Conservation (phyloP, 306 rosid genomes). For the Delonix regia region DNA sequence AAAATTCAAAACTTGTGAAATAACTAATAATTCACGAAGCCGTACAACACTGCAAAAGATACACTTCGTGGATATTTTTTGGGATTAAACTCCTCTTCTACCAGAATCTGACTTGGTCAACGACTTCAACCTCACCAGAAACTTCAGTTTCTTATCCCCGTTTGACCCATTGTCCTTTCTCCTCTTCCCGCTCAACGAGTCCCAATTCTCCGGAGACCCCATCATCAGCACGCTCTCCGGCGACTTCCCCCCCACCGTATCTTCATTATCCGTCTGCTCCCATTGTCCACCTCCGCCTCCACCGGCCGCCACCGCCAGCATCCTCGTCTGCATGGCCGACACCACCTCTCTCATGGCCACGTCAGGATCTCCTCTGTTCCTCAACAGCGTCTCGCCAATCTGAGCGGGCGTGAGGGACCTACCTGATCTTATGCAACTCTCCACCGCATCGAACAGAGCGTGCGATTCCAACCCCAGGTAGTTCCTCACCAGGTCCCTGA, state of each 20-base stretch:
- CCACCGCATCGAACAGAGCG: conserved; percentile 60
- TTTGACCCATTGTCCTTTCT: conserved; percentile 47
- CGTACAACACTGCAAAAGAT: background rate
- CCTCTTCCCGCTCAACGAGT: conserved; percentile 54
- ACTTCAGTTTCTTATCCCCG: conserved; percentile 64
- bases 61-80: background rate
- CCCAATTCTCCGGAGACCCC: conserved; percentile 88
- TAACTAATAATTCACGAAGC: background rate
- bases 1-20: background rate
- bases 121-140: conserved; percentile 79
- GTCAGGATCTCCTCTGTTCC: conserved; percentile 62
- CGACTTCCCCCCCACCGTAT: conserved; percentile 47
- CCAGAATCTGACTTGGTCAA: conserved; percentile 84
- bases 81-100: conserved; percentile 13
- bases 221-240: conserved; percentile 79
- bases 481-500: conserved; percentile 58
- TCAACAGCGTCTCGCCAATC: conserved; percentile 71
- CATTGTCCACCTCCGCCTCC: conserved; percentile 34
- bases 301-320: conserved; percentile 33
- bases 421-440: conserved; percentile 63
- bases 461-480: conserved; percentile 65
- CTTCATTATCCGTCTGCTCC: conserved; percentile 46
- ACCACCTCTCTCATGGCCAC: conserved; percentile 74
- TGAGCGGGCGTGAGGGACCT: conserved; percentile 89
- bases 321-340: conserved; percentile 62